Base-by-base conservation (phyloP, 2,329 filamentous ascomycete species). In the Emergomyces orientalis region DNA sequence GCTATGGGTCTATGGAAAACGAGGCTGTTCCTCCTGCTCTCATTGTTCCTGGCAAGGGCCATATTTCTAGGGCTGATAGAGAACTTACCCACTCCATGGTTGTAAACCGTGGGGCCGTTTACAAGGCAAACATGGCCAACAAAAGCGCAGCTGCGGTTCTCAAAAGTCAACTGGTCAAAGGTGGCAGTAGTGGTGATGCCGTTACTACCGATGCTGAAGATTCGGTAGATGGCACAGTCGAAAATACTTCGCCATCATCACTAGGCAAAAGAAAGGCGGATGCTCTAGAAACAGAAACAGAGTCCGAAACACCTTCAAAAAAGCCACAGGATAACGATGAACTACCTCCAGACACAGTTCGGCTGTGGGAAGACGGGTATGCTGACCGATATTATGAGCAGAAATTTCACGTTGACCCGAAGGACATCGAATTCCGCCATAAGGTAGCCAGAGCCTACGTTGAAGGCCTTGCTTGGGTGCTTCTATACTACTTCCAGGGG, bases 401-500 rank as follows among this genome's bases (percentile, higher is more conserved):
- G 74, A 99, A 99, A 74, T 99, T 99, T 71, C 82, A 90, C 59
- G 90, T 90, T 56, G 86, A 89, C 63, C 86, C 90, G 2, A 84
- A 88, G 61, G 89, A 99, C 73, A 81, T 89, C 58, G 89, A 86
- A 60, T 97, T 97, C 75, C 89, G 93, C 61, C 88, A 92, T 75
- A 85, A 91, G 71, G 95, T 99, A 63, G 94, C 89, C 43, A 85
- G 86, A 61, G 86, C 90, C n/a, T 99, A 99, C 74, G 91, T 93
- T 14, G 91, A 97, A 79, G 94, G 94, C 43, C 83, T 99, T 11
- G 89, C 89, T 27, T 99, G 95, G 94, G 94, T 99, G 47, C 80
- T 99, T 59, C 81, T 92, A 43, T 99, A 99, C 77, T 99, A 99
- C 75, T 96, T 97, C 75, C 94, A 99, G 76, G 94, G 94, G 32